Base-by-base conservation (phyloP, 495 filamentous ascomycete species). In the Aspergillus diversus region DNA sequence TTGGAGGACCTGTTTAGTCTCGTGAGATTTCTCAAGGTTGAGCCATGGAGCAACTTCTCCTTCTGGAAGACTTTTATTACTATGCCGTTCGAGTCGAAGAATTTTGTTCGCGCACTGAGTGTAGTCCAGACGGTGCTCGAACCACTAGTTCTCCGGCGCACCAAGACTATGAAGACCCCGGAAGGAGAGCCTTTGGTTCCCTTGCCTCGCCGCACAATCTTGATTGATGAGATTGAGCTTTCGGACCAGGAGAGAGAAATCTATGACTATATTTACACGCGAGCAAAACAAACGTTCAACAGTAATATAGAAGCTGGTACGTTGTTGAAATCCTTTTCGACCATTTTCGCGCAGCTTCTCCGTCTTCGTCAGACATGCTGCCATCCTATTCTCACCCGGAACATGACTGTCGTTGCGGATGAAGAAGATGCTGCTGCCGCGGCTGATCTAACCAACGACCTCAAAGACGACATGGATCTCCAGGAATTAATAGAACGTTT, bases 61-160 rank as follows among this genome's bases (percentile, higher is more conserved):
- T 99, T 96, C 77, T 99, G 95, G 95, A 91, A 93, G 63, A 98
- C 96, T 0, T 99, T 99, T 74, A 99, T 99, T 66, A 99, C 96
- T 0, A 87, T 94, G 13, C 95, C 95, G 0, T 99, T 99, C 57
- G 95, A 99, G 71, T 92, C 91, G 0, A 96, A 95, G 65, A 90
- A 99, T 66, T 97, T 92, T 64, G 85, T 97, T 52, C 88, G 93
- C 5, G 95, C 96, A 3, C 83, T 99, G 7, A 95, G 98, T 70
- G 96, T 99, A 5, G 96, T 99, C 3, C 95, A 99, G 68, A 98
- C 93, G 0, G 95, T 99, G 0, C 77, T 99, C 21, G 96, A 99
- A 68, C 95, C 95, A 8, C 80, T 99, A 7, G 95, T 99, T n/a
- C 87, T 98, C 66, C 85, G 95, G 33, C 83, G 95, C 63, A 99